Conservation (phyloP, 805 yeast species). For the Pichia californica region DNA sequence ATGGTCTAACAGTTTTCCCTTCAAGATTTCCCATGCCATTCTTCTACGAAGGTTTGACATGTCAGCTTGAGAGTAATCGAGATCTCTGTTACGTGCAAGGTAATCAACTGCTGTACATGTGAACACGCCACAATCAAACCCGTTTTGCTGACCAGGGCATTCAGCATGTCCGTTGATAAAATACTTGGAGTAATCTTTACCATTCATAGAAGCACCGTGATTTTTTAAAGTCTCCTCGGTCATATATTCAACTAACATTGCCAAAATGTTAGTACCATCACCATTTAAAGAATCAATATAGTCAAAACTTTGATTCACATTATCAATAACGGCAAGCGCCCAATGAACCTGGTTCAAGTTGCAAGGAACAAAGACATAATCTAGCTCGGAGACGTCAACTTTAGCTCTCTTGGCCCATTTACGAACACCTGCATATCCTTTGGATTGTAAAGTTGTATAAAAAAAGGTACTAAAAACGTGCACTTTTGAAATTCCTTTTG, state of each 20-base stretch:
- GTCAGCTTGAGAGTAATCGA: slow-evolving; percentile 59
- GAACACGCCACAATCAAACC: slow-evolving; percentile 93
- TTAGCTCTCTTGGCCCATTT: slow-evolving; percentile 81
- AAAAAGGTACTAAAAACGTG: slow-evolving; percentile 88
- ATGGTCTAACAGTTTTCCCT: slow-evolving; percentile 10
- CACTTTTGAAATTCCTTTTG: slow-evolving; percentile 29
- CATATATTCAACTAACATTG: slow-evolving; percentile 55
- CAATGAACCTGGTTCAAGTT: slow-evolving; percentile 81
- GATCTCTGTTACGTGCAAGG: slow-evolving; percentile 42
- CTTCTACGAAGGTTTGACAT: slow-evolving; percentile 60
- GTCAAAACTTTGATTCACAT: slow-evolving; percentile 47
- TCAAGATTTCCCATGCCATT: slow-evolving; percentile 57
- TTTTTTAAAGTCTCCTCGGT: slow-evolving; percentile 56
- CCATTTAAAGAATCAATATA: slow-evolving; percentile 75
- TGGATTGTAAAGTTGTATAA: slow-evolving; percentile 58
- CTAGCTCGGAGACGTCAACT: slow-evolving; percentile 55
- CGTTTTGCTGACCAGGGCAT: slow-evolving; percentile 83
- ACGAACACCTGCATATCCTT: slow-evolving; percentile 76
- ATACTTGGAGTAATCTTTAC: slow-evolving; percentile 25
- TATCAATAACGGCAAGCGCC: slow-evolving; percentile 80
- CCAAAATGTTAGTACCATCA: slow-evolving; percentile 39
- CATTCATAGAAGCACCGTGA: slow-evolving; percentile 32
- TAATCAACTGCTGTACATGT: slow-evolving; percentile 72
- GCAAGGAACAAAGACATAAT: slow-evolving; percentile 75
- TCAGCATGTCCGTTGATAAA: slow-evolving; percentile 20